A percentile compares a stretch with the other conserved stretches of the same genome.
Conservation (phyloP, 176 grass and related monocot species). For the Calamus simplicifolius region DNA sequence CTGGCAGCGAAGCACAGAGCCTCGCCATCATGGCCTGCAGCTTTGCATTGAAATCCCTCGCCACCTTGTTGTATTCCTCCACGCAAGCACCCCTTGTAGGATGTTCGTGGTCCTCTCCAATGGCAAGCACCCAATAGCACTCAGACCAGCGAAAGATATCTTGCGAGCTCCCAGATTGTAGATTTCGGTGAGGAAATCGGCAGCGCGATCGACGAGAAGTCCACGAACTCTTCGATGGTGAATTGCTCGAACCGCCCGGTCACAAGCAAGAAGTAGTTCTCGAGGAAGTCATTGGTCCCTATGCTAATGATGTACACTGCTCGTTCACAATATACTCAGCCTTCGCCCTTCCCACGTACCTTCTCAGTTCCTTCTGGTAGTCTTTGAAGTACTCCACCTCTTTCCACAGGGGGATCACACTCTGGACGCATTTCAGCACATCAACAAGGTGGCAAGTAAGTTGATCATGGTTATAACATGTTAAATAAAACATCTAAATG, state of each 20-base stretch:
- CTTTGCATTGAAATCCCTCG: slow-evolving; percentile 64
- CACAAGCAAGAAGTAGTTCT: slow-evolving; percentile 68
- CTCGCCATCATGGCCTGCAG: slow-evolving; percentile 37
- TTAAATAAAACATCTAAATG: no score
- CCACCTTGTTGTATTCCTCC: slow-evolving; percentile 65
- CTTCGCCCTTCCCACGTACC: slow-evolving; percentile 8
- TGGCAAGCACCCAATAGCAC: slow-evolving; percentile 74
- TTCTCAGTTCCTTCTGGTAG: slow-evolving; percentile 37
- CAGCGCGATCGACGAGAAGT: slow-evolving; percentile 50
- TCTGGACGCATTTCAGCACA: no score
- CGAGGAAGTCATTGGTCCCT: slow-evolving; percentile 88
- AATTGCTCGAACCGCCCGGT: slow-evolving; percentile 53
- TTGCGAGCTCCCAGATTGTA: slow-evolving; percentile 51
- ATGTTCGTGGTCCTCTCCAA: slow-evolving; percentile 47
- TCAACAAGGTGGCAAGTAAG: no score
- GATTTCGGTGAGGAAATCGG: slow-evolving; percentile 47
- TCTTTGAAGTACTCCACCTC: slow-evolving; percentile 86
- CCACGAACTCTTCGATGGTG: slow-evolving; percentile 41
- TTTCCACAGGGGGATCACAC: slow-evolving; percentile 63
- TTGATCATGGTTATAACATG: no score
- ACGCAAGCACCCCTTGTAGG: slow-evolving; percentile 37
- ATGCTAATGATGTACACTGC: slow-evolving; percentile 69
- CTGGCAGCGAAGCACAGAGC: slow-evolving; percentile 1
- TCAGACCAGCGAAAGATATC: slow-evolving; percentile 56
- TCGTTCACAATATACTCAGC: slow-evolving; percentile 45